Base-by-base conservation (phyloP, 2,329 filamentous ascomycete genomes). In the Sporothrix brasiliensis region DNA sequence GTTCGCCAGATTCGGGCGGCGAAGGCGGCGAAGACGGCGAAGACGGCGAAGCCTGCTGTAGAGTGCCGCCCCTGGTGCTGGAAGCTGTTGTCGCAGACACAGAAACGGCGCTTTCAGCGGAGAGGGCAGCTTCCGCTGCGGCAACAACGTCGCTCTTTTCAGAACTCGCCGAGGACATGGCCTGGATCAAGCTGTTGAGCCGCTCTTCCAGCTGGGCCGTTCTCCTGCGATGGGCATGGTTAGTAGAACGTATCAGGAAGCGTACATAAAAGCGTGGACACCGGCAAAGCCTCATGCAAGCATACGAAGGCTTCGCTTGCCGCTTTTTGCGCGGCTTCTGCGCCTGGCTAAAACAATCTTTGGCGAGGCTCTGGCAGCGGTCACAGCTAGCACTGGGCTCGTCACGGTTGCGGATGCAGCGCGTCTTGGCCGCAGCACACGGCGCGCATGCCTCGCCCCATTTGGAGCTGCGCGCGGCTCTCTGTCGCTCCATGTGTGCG, bases 401-500 rank as follows among this genome's bases (percentile, higher is more conserved):
- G 13, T 60, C 56, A 34, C 47, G 44, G 19, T 27, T 52, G 47
- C 63, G 63, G 30, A 50, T 50, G 63, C 63, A 67, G 63, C 63
- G 63, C 27, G 63, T 52, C 63, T 67, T 67, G 21, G 63, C 63
- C 16, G 47, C 24, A 3, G 63, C 63, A 52, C 63, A 67, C 47
- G 63, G 63, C 41, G 63, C 63, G 10, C 63, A 67, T 10, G 63
- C 63, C 63, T 50, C 47, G 47, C 63, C 63, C 63, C 63, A 67
- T 67, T 49, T 67, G 47, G 63, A 47, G 30, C 63, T 67, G 63
- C 63, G 63, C 14, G 41, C 47, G 21, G 47, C 30, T 39, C 27
- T 50, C 7, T 50, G 47, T 24, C 63, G 41, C 34, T 67, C 63
- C 63, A 67, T 67, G 24, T 30, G 61, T 30, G 14, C 24, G 60